Percentiles rank a stretch among this genome's conserved stretches.
These are phyloP conservation scores for Russula abietina DNA, from an alignment of 768 basidiomycete species.

Conservation along the genomic window DNA sequence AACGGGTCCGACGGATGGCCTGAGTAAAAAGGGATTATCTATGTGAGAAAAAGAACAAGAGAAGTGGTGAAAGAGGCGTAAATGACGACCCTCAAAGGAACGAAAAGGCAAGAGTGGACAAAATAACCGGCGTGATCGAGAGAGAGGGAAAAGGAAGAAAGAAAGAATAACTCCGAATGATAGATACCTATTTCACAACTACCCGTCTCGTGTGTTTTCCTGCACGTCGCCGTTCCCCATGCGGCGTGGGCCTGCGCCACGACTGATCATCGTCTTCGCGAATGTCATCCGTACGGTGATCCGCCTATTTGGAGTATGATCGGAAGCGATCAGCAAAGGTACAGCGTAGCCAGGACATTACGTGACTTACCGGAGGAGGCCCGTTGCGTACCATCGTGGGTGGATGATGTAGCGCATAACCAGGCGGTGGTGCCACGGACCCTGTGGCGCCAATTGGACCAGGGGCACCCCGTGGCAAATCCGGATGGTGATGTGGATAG, in stretches of 20 bases:
- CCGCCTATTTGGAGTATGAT: constrained; percentile 20
- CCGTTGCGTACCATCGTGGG: constrained; percentile 17
- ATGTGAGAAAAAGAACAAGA: constrained; percentile 2
- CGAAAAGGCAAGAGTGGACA: constrained; percentile 7
- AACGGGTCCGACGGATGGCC: neutral
- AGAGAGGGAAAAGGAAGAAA: neutral
- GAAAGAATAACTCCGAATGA: constrained; percentile 10
- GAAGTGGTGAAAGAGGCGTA: constrained; percentile 4
- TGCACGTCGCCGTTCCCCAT: constrained; percentile 66
- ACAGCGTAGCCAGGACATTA: constrained; percentile 11
- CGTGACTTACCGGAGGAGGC: constrained; percentile 21
- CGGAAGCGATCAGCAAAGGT: constrained; percentile 18
- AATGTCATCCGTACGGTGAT: constrained; percentile 39
- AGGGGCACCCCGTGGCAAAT: constrained; percentile 31
- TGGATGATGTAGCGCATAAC: constrained; percentile 25
- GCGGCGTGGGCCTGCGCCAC: constrained; percentile 68
- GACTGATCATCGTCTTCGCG: constrained; percentile 56
- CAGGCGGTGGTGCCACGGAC: constrained; percentile 30
- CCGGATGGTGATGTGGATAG: constrained; percentile 34
- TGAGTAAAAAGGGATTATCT: neutral
- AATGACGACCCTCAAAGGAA: neutral
- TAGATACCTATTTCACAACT: constrained; percentile 34
- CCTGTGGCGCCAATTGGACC: constrained; percentile 15
- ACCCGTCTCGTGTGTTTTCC: constrained; percentile 77
- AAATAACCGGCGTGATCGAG: constrained; percentile 13